Percentiles rank a stretch among this genome's conserved stretches.
Conservation (phyloP, 2,329 filamentous ascomycete species). For the Pseudogymnoascus sp. region DNA sequence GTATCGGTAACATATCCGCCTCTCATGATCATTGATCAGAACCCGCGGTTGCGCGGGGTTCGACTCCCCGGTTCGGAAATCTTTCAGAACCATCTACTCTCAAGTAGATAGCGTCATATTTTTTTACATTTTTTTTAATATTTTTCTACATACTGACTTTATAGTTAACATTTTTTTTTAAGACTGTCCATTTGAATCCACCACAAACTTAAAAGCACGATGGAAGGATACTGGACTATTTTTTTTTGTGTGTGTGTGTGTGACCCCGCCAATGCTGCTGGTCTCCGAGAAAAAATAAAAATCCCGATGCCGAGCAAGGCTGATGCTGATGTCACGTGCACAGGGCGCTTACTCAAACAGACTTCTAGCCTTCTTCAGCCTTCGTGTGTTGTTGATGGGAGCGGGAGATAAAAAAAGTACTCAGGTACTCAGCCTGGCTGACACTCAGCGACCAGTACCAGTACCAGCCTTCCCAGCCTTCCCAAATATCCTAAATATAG, state of each 20-base stretch:
- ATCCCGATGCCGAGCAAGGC: background rate
- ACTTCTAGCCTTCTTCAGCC: background rate
- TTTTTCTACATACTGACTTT: background rate
- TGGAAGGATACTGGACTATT: too few species aligned
- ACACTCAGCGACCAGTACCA: background rate
- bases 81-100: slow-evolving; percentile 7
- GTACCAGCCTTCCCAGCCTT: background rate
- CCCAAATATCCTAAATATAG: background rate
- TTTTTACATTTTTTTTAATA: background rate
- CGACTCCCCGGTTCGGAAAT: slow-evolving; percentile 9
- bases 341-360: background rate
- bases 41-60: slow-evolving; percentile 8
- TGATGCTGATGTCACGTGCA: background rate
- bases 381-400: background rate
- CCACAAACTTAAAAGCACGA: too few species aligned
- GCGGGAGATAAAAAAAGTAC: background rate
- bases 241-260: background rate
- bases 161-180: background rate
- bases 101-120: slow-evolving; percentile 4
- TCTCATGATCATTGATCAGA: slow-evolving; percentile 8
- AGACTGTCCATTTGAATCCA: background rate
- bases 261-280: background rate
- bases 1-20: slow-evolving; percentile 8
- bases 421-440: background rate
- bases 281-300: background rate